A percentile compares a stretch with the other conserved stretches of the same genome.
phyloP scores from a whole-genome alignment of 345 rosid genomes.

The Leavenworthia alabamica region DNA sequence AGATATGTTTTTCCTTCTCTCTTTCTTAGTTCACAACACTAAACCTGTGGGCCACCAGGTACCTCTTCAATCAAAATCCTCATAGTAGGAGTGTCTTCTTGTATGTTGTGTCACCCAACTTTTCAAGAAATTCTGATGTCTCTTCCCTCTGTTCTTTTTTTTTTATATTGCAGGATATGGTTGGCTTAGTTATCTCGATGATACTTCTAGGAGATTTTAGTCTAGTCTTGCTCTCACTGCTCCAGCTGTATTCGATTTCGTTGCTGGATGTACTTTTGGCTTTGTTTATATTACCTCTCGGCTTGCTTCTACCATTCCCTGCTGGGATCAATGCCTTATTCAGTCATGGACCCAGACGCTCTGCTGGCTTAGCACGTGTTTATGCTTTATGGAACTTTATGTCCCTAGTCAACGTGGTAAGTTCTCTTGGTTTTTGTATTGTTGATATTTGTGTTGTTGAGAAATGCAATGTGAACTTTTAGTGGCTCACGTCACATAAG shows the following conservation, averaged over 20 bases:
- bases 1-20: slow-evolving; percentile 75
- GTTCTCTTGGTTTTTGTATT: slow-evolving; percentile 23
- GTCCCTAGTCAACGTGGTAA: slow-evolving; percentile 85
- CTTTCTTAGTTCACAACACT: slow-evolving; percentile 83
- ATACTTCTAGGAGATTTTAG: slow-evolving; percentile 98
- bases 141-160: background rate
- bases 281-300: slow-evolving; percentile 82
- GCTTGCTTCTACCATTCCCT: slow-evolving; percentile 92
- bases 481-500: slow-evolving; percentile 1
- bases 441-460: slow-evolving; percentile 1
- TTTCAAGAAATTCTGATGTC: background rate
- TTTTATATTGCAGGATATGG: slow-evolving; percentile 75
- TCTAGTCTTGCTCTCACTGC: slow-evolving; percentile 92
- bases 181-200: slow-evolving; percentile 95
- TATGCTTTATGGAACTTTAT: slow-evolving; percentile 91
- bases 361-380: slow-evolving; percentile 92
- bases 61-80: slow-evolving; percentile 2
- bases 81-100: background rate
- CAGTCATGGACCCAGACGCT: slow-evolving; percentile 96
- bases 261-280: slow-evolving; percentile 77
- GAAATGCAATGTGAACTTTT: background rate
- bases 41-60: slow-evolving; percentile 99
- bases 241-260: slow-evolving; percentile 92
- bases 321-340: slow-evolving; percentile 98
- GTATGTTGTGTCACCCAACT: background rate